A percentile compares a stretch with the other conserved stretches of the same genome.
Conservation (phyloP, 345 rosid genomes). For the Acer yangbiense region DNA sequence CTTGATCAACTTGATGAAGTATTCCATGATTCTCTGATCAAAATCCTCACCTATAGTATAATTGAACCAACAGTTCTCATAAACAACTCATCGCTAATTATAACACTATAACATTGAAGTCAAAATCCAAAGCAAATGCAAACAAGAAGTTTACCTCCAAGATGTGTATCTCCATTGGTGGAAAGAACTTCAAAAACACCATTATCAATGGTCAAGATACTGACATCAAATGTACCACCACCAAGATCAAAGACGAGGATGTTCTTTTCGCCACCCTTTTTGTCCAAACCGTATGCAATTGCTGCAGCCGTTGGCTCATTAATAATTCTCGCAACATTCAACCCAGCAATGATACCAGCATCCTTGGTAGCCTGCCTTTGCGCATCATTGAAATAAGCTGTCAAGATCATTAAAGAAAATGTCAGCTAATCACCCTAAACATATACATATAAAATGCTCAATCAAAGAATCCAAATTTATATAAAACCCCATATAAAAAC, state of each 20-base stretch:
- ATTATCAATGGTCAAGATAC: constrained; percentile 29
- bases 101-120: not conserved
- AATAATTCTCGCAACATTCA: constrained; percentile 28
- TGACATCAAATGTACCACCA: constrained; percentile 25
- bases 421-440: not conserved
- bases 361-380: constrained; percentile 33
- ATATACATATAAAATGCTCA: not conserved
- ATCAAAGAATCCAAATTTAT: too few species aligned
- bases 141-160: constrained; percentile 14
- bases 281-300: constrained; percentile 32
- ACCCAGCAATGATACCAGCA: constrained; percentile 28
- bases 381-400: constrained; percentile 34
- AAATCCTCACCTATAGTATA: constrained; percentile 26
- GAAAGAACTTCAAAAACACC: constrained; percentile 32
- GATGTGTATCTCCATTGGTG: constrained; percentile 33
- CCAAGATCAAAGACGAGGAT: constrained; percentile 30
- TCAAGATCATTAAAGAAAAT: not conserved
- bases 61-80: not conserved
- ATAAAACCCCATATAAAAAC: constrained; percentile 2
- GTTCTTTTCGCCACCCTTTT: constrained; percentile 31
- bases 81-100: not conserved
- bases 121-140: not conserved
- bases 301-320: constrained; percentile 36
- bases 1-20: constrained; percentile 34
- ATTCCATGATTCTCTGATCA: constrained; percentile 37